Evolutionary conservation across 805 yeast species (phyloP), one percentile per base, ranked within the genome.

Genomic region (Ascoidea rubescens): DNA sequence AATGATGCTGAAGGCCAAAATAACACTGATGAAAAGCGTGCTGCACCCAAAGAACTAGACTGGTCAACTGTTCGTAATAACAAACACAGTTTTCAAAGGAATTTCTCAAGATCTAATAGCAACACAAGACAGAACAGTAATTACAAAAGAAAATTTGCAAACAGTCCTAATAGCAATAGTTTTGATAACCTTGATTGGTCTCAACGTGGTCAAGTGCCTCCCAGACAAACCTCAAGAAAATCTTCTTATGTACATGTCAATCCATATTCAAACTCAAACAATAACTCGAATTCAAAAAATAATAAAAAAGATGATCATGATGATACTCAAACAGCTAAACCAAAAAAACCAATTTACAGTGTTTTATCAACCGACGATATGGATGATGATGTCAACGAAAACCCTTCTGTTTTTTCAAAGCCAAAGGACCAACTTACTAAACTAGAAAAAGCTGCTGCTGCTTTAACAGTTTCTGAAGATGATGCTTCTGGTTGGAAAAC

Each of bases 311-410:
- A 61, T 48, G 65, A 65, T 42, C 46, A 50, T 53, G 54, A 53
- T 58, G 51, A 58, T 16, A 53, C 56, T 33, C 16, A 56, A 21
- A 21, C 28, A 21, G 16, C 55, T 10, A 53, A 52, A 49, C 37
- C 55, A 49, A 47, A 55, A 62, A 72, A 69, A 59, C 74, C 81
- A 44, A 65, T 74, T 2, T 79, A 71, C 60, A 67, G 73, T 49
- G 79, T 79, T 30, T 66, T 79, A 61, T 69, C 75, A 50, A 63
- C 62, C 51, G 80, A 78, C 37, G 80, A 72, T 51, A 82, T 78
- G 4, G 79, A 73, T 2, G 79, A 73, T 1, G 75, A 71, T 5
- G 71, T 68, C 21, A 66, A 62, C 48, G 67, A 56, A 48, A 31
- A 21, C 5, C 21, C 8, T 4, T 42, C n/a, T 37, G 31, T 45